Base-by-base conservation (phyloP, 768 basidiomycete genomes). In the Kwoniella mangroviensis region DNA sequence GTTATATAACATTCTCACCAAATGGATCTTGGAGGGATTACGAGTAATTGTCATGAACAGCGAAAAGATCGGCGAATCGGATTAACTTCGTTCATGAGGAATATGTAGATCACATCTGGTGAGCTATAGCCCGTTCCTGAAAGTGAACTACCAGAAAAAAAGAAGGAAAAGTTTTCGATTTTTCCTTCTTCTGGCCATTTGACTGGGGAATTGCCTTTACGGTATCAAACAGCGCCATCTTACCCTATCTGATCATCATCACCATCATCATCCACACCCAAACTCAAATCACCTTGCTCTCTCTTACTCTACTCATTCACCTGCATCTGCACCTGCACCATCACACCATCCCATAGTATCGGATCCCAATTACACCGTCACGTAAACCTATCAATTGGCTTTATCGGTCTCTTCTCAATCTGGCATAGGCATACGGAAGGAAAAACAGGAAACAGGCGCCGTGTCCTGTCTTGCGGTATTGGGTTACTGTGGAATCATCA, bases 41-140 rank as follows among this genome's bases (percentile, higher is more conserved):
- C n/a, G n/a, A n/a, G n/a, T n/a, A 34, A 34, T 34, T 34, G 34
- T 34, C 4, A 34, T 34, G 34, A 34, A 34, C 34, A 60, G 34
- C 58, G 58, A 60, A 60, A 60, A 60, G 41, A 60, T 60, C 58
- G 58, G 58, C n/a, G 40, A 60, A 42, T 60, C 58, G 58, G 58
- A 43, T 41, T 60, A 51, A 51, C 49, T 51, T 21, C 6, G 49
- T 21, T 51, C 17, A 15, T 51, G 49, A 17, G 21, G 34, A 7
- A 34, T 40, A 15, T 40, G 56, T 21, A 58, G 56, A 58, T 58
- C 56, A 58, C 28, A 13, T 58, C 40, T 58, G 6, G 34, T 34
- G 34, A 34, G 34, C 34, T 34, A 34, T 34, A 34, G 9, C 34
- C 9, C 34, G 34, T 34, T 34, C 34, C 34, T 34, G 34, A 7